phyloP scores from a whole-genome alignment of 805 yeast species.

The Sungouiozyma intestinalis region DNA sequence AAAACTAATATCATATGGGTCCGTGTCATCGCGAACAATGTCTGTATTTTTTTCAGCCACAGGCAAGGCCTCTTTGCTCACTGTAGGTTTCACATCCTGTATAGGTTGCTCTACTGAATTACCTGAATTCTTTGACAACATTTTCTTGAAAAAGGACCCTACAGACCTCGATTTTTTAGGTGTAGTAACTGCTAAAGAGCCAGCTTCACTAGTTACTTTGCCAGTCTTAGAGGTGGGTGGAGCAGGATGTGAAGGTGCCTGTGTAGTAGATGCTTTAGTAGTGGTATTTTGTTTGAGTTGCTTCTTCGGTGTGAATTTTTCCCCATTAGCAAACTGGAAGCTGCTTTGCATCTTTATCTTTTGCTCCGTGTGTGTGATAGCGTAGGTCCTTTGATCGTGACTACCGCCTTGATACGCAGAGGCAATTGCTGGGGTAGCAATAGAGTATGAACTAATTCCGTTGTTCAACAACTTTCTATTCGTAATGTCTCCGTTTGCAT shows the following conservation, averaged over 20 bases:
- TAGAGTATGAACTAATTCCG: not conserved
- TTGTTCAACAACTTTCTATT: not conserved
- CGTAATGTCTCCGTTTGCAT: not conserved
- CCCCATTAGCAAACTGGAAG: conserved; percentile 24
- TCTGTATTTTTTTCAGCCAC: not conserved
- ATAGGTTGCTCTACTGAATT: not conserved
- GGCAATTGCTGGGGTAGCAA: not conserved
- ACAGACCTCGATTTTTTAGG: not conserved
- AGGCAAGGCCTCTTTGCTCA: not conserved
- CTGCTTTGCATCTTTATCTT: conserved; percentile 18
- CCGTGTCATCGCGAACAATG: not conserved
- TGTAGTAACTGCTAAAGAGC: not conserved
- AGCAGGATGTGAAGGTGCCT: too few species aligned
- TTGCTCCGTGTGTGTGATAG: conserved; percentile 11
- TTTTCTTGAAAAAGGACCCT: conserved; percentile 4
- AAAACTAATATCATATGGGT: not conserved
- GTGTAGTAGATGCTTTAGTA: not conserved
- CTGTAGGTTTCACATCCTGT: not conserved
- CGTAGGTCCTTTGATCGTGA: conserved; percentile 7
- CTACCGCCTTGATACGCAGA: conserved; percentile 1
- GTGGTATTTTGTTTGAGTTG: not conserved
- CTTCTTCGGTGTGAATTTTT: conserved; percentile 19
- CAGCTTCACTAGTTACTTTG: conserved; percentile 1
- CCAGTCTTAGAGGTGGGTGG: conserved; percentile 2
- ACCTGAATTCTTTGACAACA: not conserved